A percentile compares a stretch with the other conserved stretches of the same genome.
Evolutionary conservation across 768 basidiomycete genomes (phyloP).

Genomic region (Tricholoma flavovirens): DNA sequence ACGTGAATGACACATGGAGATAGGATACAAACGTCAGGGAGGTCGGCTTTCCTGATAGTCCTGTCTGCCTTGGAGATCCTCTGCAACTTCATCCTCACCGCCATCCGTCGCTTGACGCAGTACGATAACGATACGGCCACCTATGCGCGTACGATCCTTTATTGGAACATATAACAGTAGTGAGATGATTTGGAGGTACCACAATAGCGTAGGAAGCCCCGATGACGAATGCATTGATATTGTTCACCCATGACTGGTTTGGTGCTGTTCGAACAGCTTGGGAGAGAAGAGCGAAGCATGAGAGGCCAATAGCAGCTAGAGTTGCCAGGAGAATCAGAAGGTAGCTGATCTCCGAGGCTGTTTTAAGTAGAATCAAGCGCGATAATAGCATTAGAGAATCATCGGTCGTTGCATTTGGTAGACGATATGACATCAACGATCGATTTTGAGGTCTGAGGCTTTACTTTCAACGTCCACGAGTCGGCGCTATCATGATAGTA

Average conservation of each 20-base stretch:
- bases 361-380: constrained; percentile 28
- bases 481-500: no score
- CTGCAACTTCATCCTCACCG: constrained; percentile 58
- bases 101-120: constrained; percentile 64
- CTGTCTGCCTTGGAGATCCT: constrained; percentile 59
- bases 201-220: constrained; percentile 66
- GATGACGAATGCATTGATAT: constrained; percentile 65
- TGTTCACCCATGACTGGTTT: constrained; percentile 46
- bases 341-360: constrained; percentile 53
- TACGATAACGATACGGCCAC: constrained; percentile 52
- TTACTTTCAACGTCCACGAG: no score
- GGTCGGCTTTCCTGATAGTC: constrained; percentile 46
- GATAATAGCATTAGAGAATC: constrained; percentile 32
- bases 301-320: constrained; percentile 52
- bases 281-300: constrained; percentile 58
- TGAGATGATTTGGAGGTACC: constrained; percentile 33
- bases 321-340: constrained; percentile 43
- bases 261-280: constrained; percentile 69
- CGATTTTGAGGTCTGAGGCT: no score
- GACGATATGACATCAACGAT: not conserved
- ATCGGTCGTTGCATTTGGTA: not conserved
- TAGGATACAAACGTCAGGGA: constrained; percentile 47
- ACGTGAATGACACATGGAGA: not conserved
- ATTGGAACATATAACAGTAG: not conserved
- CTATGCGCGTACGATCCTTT: constrained; percentile 26